Evolutionary conservation across 1,284 basidiomycete species (phyloP), one percentile per base, ranked within the genome.

Genomic region (Afroboletus lepidellus): DNA sequence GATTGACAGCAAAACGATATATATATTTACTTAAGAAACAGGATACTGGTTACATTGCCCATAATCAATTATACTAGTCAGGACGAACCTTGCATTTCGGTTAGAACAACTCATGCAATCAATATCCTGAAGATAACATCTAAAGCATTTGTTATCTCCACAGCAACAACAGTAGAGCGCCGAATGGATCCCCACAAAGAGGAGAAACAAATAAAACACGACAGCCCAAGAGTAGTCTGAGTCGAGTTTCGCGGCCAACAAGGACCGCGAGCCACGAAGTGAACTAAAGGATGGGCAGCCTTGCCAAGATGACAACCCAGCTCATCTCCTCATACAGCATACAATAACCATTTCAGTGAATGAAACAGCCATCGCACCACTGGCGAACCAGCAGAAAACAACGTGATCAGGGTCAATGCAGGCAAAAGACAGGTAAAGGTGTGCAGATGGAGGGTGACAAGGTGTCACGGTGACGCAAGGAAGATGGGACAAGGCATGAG

Each of bases 151-250:
- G 23, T 33, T 36, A 37, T 30, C 0, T 9, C 37, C 27, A 49
- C 25, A 27, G 15, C 50, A 34, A 50, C 49, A 60, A 47, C 37
- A 37, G 46, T n/a, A 44, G 15, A 6, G 2, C 27, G 9, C 8
- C 15, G 1, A 13, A 4, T 30, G n/a, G 9, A 41, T 23, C 65
- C 58, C 60, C 62, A 27, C 49, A 15, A 63, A 41, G 57, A 55
- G 51, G 45, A 48, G 36, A 25, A 11, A 65, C 67, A 63, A 48
- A 32, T 6, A 20, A 45, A 48, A 37, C 60, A 69, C 66, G 66
- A 75, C 74, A 79, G 72, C 60, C 67, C 69, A 64, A 77, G 76
- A 80, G 71, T 77, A 79, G 77, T 79, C 77, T 77, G 77, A 79
- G 74, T 79, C 76, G 74, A 79, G 78, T 79, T 77, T 65, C 74